Percentiles rank a stretch among this genome's conserved stretches.
phyloP scores from a whole-genome alignment of 169 alveolate species.

The Perkinsus chesapeaki region DNA sequence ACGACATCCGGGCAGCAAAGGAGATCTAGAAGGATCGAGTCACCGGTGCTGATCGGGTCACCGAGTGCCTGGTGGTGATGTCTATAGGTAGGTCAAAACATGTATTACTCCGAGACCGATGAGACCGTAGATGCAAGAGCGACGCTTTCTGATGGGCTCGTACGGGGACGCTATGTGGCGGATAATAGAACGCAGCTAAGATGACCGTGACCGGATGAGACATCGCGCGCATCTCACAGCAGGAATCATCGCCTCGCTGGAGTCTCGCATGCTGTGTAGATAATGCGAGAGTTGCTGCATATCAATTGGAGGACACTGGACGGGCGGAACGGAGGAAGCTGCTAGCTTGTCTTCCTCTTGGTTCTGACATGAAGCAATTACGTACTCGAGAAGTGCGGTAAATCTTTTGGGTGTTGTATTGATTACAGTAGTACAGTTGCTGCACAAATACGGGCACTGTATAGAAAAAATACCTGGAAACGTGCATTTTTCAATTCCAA shows the following conservation, averaged over 20 bases:
- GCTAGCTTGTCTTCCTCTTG: background rate
- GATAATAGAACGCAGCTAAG: background rate
- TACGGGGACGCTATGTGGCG: background rate
- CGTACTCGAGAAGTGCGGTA: no score
- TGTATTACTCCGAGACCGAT: background rate
- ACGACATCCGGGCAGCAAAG: background rate
- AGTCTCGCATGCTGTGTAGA: background rate
- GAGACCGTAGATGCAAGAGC: background rate
- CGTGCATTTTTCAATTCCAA: no score
- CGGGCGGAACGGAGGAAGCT: background rate
- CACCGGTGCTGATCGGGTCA: background rate
- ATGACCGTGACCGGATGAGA: background rate
- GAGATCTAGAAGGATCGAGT: background rate
- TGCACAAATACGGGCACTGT: no score
- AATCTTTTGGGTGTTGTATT: no score
- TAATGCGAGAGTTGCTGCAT: background rate
- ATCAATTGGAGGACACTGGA: background rate
- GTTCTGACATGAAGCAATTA: background rate
- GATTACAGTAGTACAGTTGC: no score
- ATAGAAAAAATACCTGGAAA: no score
- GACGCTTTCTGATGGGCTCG: background rate
- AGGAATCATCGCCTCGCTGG: background rate
- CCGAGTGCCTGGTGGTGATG: background rate
- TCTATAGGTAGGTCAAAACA: background rate
- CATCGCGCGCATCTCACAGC: background rate